phyloP scores from a whole-genome alignment of 345 rosid species.

The Mangifera indica region DNA sequence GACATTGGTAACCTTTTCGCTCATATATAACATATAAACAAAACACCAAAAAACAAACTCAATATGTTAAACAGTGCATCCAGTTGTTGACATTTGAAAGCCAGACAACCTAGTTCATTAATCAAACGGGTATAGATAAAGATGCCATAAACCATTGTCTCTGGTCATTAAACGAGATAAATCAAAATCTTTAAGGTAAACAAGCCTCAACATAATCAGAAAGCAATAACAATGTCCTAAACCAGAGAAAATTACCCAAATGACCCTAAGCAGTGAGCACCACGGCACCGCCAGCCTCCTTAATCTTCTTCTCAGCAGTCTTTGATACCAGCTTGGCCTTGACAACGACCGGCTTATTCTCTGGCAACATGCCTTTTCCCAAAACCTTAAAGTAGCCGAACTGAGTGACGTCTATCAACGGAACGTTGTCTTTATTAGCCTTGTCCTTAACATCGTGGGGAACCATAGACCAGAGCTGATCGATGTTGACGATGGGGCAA shows the following conservation, averaged over 20 bases:
- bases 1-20: too few species aligned
- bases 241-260: conserved; percentile 9
- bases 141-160: conserved; percentile 4
- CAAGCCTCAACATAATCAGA: background rate
- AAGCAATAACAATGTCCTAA: background rate
- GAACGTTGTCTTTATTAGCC: conserved; percentile 58
- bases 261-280: conserved; percentile 64
- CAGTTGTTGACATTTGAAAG: too few species aligned
- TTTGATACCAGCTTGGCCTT: conserved; percentile 78
- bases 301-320: conserved; percentile 79
- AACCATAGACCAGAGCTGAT: conserved; percentile 74
- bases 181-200: background rate
- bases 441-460: conserved; percentile 63
- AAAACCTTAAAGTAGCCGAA: conserved; percentile 79
- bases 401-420: conserved; percentile 70
- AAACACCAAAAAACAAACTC: too few species aligned
- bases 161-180: conserved; percentile 6
- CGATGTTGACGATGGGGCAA: conserved; percentile 82
- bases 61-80: too few species aligned
- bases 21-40: too few species aligned
- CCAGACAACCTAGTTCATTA: too few species aligned
- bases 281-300: conserved; percentile 81
- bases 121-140: background rate
- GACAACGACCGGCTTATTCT: conserved; percentile 64
- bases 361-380: conserved; percentile 75